Evolutionary conservation across 2,329 filamentous ascomycete species (phyloP), one percentile per base, ranked within the genome.

Genomic region (Graphium sp.): DNA sequence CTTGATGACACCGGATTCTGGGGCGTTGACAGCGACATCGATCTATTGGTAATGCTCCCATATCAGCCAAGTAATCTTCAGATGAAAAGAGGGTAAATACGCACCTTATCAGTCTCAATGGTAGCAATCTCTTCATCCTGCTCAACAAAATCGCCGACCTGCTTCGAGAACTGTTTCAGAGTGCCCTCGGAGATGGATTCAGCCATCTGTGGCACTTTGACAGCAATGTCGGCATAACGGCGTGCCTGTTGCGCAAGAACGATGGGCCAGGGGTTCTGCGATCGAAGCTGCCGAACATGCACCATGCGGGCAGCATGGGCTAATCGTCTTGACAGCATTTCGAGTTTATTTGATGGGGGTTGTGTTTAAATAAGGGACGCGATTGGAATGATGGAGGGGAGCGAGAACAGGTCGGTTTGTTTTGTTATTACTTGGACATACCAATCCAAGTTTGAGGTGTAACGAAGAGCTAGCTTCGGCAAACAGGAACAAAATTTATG

Each of bases 171-270:
- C 49, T 93, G 84, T 60, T 93, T 94, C 46, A 98, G 54, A 14
- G 89, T 98, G 35, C 89, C 89, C 56, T 98, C 89, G 24, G 83
- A 91, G 52, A 98, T 95, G 28, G 89, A 95, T 56, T 98, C 89
- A 38, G 89, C 89, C 89, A 98, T 95, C 50, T 89, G 72, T 19
- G 89, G 89, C 40, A 95, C 89, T 59, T 95, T 87, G 53, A 98
- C 74, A 37, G 87, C 58, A 41, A 71, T 76, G 47, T 92, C 83
- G 50, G 85, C 85, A 46, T 75, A 75, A 39, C 44, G 62, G 39
- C 70, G 66, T 30, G 69, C 59, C n/a, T 39, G 41, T 44, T 72
- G 67, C 45, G 57, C 49, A 48, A 67, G 59, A 46, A 67, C 57
- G 19, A 56, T 37, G 7, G 63, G 60, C 29, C 67, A 55, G 44